Evolutionary conservation across 306 rosid genomes (phyloP).

Genomic region (Heteromeles arbutifolia): DNA sequence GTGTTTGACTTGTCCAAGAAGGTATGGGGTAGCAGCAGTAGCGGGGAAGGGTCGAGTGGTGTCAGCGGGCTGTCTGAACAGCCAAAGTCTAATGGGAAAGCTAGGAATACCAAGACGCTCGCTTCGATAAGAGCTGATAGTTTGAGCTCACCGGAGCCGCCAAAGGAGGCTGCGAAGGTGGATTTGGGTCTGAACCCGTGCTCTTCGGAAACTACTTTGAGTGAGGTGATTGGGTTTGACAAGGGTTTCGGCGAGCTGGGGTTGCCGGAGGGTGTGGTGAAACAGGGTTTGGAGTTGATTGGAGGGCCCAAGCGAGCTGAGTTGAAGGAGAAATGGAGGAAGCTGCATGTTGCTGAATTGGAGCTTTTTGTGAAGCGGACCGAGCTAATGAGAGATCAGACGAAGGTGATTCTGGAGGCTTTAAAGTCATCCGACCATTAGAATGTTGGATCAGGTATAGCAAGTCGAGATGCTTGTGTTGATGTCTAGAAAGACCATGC

Average conservation of each 20-base stretch:
- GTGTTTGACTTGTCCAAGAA: constrained; percentile 42
- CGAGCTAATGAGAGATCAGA: constrained; percentile 28
- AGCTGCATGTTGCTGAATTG: constrained; percentile 39
- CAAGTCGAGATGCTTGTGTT: neutral
- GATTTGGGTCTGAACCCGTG: neutral
- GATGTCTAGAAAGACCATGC: neutral
- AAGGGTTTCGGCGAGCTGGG: constrained; percentile 14
- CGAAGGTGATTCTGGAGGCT: constrained; percentile 36
- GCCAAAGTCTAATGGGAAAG: constrained; percentile 26
- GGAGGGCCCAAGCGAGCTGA: constrained; percentile 35
- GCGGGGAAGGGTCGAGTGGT: constrained; percentile 7
- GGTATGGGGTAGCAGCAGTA: constrained; percentile 36
- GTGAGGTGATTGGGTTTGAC: constrained; percentile 20
- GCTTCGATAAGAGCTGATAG: constrained; percentile 18
- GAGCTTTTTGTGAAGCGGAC: constrained; percentile 31
- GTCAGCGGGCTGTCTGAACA: constrained; percentile 1
- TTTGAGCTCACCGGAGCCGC: neutral
- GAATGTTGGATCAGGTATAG: neutral
- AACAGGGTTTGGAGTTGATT: constrained; percentile 33
- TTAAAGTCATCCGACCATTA: constrained; percentile 25
- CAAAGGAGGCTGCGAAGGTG: constrained; percentile 14
- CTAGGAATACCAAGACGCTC: constrained; percentile 1
- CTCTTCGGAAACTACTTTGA: neutral
- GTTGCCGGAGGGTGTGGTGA: constrained; percentile 23
- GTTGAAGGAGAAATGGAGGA: constrained; percentile 45